phyloP scores from a whole-genome alignment of 805 yeast genomes.

The Cyberlindnera euphorbiiphila region DNA sequence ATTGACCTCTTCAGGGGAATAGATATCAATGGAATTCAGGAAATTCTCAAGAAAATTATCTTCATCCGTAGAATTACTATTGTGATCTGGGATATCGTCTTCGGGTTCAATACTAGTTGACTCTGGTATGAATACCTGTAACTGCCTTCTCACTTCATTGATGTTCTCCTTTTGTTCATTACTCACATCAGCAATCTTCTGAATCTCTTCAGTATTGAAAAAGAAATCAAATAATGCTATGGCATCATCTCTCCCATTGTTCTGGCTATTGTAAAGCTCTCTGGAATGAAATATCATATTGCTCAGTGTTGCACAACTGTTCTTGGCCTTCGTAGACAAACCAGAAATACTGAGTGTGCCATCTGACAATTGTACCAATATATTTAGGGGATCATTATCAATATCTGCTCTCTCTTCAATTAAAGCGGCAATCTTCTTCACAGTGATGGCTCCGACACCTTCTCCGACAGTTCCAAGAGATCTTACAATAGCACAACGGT shows the following conservation, averaged over 20 bases:
- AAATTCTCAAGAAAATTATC: conserved; percentile 30
- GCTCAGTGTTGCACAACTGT: conserved; percentile 4
- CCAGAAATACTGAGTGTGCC: conserved; percentile 9
- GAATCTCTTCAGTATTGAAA: not conserved
- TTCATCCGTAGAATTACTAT: conserved; percentile 1
- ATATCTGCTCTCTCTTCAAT: conserved; percentile 7
- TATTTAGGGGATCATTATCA: conserved; percentile 10
- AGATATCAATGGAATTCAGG: conserved; percentile 34
- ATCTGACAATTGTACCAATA: conserved; percentile 5
- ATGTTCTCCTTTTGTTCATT: conserved; percentile 35
- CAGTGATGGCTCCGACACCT: conserved; percentile 53
- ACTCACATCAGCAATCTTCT: conserved; percentile 20
- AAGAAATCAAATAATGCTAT: conserved; percentile 19
- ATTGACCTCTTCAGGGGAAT: conserved; percentile 25
- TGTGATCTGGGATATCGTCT: conserved; percentile 23
- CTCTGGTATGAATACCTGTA: conserved; percentile 29
- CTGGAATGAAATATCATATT: conserved; percentile 1
- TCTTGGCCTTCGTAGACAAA: conserved; percentile 7
- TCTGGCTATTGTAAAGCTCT: not conserved
- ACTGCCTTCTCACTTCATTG: conserved; percentile 36
- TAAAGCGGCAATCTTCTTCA: conserved; percentile 9
- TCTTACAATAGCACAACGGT: conserved; percentile 55
- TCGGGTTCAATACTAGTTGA: conserved; percentile 8
- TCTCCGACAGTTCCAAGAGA: conserved; percentile 43
- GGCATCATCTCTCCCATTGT: conserved; percentile 2